Evolutionary conservation across 805 yeast species (phyloP).

Genomic region (Grigorovia jiainica): DNA sequence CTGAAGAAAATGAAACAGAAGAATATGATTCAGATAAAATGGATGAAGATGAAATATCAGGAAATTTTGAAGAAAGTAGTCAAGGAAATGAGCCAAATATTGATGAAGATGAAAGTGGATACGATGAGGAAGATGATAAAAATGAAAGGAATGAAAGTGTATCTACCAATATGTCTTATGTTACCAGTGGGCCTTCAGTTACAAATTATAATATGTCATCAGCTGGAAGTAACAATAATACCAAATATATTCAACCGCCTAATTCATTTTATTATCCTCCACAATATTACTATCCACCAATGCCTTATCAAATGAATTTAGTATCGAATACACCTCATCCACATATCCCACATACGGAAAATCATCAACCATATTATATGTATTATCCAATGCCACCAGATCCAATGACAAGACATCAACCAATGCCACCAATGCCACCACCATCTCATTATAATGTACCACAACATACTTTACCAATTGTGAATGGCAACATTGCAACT

Average conservation of each 20-base stretch:
- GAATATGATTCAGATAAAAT: background rate
- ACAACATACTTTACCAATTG: no score
- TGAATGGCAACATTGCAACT: no score
- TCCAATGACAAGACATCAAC: constrained; percentile 2
- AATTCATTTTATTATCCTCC: constrained; percentile 24
- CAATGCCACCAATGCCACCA: background rate
- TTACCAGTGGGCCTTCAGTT: constrained; percentile 8
- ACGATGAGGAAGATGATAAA: constrained; percentile 4
- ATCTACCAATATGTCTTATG: constrained; percentile 1
- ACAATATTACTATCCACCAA: constrained; percentile 21
- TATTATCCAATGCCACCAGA: constrained; percentile 25
- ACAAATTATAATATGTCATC: constrained; percentile 22
- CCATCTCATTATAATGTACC: no score
- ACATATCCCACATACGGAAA: background rate
- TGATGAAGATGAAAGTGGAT: background rate
- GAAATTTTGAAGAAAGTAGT: background rate
- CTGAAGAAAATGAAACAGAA: background rate
- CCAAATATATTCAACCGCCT: constrained; percentile 6
- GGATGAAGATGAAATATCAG: background rate
- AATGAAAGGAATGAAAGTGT: constrained; percentile 6
- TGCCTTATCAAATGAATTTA: constrained; percentile 20
- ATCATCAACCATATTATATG: constrained; percentile 24
- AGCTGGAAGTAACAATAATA: constrained; percentile 18
- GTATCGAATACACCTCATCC: background rate
- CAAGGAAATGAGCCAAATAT: background rate